Evolutionary conservation across 2,329 filamentous ascomycete species (phyloP).

Genomic region (Pseudogymnoascus verrucosus): DNA sequence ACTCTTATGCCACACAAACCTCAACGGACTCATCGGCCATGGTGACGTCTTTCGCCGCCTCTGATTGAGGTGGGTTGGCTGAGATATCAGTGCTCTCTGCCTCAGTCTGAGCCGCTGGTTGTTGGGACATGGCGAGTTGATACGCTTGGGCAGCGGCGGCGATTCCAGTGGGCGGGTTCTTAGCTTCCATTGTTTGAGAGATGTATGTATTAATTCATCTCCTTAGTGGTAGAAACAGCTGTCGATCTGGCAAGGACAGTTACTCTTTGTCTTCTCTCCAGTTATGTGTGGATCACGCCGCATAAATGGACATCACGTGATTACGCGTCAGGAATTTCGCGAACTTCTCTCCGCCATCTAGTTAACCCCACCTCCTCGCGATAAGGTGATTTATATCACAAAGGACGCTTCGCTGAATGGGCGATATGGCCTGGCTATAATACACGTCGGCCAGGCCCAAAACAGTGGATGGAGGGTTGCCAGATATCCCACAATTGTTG

Average conservation of each 20-base stretch:
- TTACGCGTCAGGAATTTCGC: background rate
- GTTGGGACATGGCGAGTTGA: conserved; percentile 22
- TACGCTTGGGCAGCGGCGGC: conserved; percentile 22
- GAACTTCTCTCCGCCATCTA: background rate
- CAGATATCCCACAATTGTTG: background rate
- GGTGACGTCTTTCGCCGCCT: background rate
- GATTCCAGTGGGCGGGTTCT: conserved; percentile 15
- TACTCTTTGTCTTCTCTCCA: background rate
- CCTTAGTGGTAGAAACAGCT: background rate
- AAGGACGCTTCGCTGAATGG: background rate
- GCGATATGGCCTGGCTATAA: background rate
- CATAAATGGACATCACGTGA: background rate
- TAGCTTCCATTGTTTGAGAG: background rate
- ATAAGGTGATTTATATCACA: background rate
- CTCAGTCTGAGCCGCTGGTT: conserved; percentile 15
- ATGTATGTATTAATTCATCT: conserved; percentile 5
- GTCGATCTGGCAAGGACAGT: background rate
- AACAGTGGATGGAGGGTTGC: background rate
- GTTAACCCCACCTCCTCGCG: background rate
- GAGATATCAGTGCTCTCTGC: conserved; percentile 10
- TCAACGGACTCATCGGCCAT: background rate
- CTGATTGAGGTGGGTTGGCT: background rate
- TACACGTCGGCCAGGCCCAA: background rate
- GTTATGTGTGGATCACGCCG: background rate
- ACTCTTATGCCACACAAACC: background rate